These are phyloP conservation scores for Vigna unguiculata DNA, from an alignment of 306 rosid genomes.

Conservation along the genomic window DNA sequence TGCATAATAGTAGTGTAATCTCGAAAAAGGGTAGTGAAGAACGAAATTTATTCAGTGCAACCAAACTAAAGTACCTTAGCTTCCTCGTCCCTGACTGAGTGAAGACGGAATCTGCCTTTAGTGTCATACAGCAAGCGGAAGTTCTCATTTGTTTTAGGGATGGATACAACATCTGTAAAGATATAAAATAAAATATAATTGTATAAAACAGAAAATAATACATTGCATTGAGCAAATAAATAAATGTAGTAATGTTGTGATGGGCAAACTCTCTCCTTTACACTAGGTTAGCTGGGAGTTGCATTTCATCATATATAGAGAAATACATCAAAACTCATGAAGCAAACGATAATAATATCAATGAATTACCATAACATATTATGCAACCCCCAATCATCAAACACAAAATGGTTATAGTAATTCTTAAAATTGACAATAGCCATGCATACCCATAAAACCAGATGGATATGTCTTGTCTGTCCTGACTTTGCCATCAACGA, in stretches of 20 bases:
- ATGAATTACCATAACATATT: not conserved
- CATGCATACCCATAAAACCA: constrained; percentile 37
- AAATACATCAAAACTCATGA: not conserved
- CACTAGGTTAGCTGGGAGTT: not conserved
- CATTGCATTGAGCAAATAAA: not conserved
- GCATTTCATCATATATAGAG: not conserved
- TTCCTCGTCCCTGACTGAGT: constrained; percentile 32
- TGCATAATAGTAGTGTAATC: not conserved
- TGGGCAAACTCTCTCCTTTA: not conserved
- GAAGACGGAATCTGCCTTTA: constrained; percentile 34
- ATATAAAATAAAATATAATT: not conserved
- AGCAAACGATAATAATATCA: not conserved
- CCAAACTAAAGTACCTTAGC: constrained; percentile 28
- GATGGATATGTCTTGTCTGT: constrained; percentile 16
- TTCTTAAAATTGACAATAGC: not conserved
- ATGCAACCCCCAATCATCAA: not conserved
- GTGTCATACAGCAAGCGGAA: constrained; percentile 36
- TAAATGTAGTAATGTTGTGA: not conserved
- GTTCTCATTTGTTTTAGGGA: constrained; percentile 36
- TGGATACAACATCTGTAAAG: constrained; percentile 31
- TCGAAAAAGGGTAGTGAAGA: not conserved
- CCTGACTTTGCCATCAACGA: constrained; percentile 25
- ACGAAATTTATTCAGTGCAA: not conserved
- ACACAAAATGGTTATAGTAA: not conserved
- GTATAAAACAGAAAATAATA: not conserved